Evolutionary conservation across 2,329 filamentous ascomycete genomes (phyloP).

Genomic region (Colletotrichum echinochloae): DNA sequence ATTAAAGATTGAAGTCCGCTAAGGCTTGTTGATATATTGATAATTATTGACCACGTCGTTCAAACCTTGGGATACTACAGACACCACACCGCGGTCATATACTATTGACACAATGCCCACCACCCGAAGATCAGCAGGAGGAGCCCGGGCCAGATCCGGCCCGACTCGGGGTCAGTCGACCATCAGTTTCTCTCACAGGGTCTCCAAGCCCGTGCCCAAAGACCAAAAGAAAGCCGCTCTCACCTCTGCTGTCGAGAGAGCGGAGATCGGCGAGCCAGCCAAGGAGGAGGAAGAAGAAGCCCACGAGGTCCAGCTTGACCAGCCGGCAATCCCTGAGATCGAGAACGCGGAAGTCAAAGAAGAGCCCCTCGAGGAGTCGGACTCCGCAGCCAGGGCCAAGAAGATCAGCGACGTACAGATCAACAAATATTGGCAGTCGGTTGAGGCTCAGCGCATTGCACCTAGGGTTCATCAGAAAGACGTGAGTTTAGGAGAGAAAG

Average conservation of each 20-base stretch:
- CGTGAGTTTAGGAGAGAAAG: slow-evolving; percentile 81
- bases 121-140: slow-evolving; percentile 61
- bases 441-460: slow-evolving; percentile 77
- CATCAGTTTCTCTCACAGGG: slow-evolving; percentile 68
- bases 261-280: slow-evolving; percentile 41
- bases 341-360: slow-evolving; percentile 46
- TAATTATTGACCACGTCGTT: neutral
- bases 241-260: slow-evolving; percentile 46
- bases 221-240: slow-evolving; percentile 57
- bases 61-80: neutral
- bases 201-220: slow-evolving; percentile 65
- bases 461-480: slow-evolving; percentile 82
- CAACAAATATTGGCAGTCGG: slow-evolving; percentile 78
- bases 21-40: neutral
- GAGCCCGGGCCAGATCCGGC: slow-evolving; percentile 50
- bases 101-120: slow-evolving; percentile 58
- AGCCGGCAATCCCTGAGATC: slow-evolving; percentile 44
- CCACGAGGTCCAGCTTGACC: slow-evolving; percentile 42
- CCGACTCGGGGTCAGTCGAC: slow-evolving; percentile 64
- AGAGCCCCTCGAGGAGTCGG: slow-evolving; percentile 57
- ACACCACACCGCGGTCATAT: slow-evolving; percentile 22
- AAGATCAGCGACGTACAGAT: slow-evolving; percentile 77
- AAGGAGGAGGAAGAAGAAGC: slow-evolving; percentile 41
- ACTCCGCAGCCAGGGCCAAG: slow-evolving; percentile 68
- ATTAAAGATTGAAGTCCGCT: neutral